A percentile compares a stretch with the other conserved stretches of the same genome.
phyloP scores from a whole-genome alignment of 2,329 filamentous ascomycete species.

The Dothiorella sarmentorum region DNA sequence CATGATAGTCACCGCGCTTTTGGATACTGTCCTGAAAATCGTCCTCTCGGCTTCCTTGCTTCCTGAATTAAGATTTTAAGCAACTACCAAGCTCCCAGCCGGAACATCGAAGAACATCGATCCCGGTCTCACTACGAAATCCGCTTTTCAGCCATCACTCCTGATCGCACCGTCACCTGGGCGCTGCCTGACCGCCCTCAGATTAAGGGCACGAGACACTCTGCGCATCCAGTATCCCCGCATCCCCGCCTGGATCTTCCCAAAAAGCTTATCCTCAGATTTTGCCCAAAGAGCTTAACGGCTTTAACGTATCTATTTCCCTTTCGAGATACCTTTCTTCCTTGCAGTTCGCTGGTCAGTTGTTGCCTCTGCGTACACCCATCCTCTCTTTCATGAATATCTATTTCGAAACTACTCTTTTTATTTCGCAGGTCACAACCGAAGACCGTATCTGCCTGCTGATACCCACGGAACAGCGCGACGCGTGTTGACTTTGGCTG shows the following conservation, averaged over 20 bases:
- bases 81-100: constrained; percentile 4
- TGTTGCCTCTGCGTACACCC: constrained; percentile 6
- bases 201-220: constrained; percentile 8
- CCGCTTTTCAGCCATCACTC: neutral
- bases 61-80: constrained; percentile 1
- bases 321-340: constrained; percentile 1
- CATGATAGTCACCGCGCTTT: constrained; percentile 3
- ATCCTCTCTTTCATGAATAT: constrained; percentile 11
- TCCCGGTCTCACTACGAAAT: neutral
- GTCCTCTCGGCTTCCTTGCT: neutral
- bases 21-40: constrained; percentile 2
- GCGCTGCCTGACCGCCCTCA: constrained; percentile 6
- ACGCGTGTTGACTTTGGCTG: neutral
- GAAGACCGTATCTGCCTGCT: neutral
- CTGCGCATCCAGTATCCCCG: constrained; percentile 2
- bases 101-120: neutral
- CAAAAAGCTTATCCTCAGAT: constrained; percentile 8
- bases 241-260: neutral
- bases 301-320: constrained; percentile 13
- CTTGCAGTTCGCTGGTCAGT: constrained; percentile 15
- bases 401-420: neutral
- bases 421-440: constrained; percentile 4
- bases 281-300: neutral
- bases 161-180: neutral
- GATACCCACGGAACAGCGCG: neutral